Conservation (phyloP, 495 filamentous ascomycete species). For the Aspergillus mulundensis region DNA sequence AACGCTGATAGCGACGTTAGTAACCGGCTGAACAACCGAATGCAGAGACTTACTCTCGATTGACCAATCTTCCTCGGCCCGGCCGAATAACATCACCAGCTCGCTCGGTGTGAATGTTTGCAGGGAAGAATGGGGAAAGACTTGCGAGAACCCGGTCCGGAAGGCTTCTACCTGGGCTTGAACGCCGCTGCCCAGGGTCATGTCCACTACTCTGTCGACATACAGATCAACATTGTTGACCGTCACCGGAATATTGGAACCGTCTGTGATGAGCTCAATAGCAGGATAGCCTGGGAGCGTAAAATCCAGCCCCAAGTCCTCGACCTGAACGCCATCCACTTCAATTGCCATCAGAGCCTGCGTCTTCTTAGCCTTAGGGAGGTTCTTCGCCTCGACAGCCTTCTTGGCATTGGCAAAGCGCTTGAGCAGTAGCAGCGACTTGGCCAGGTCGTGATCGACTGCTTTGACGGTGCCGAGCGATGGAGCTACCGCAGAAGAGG, state of each 20-base stretch:
- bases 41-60: constrained; percentile 72
- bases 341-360: constrained; percentile 61
- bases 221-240: constrained; percentile 89
- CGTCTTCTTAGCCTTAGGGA: constrained; percentile 65
- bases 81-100: constrained; percentile 93
- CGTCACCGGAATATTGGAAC: constrained; percentile 68
- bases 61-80: constrained; percentile 94
- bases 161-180: constrained; percentile 89
- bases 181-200: constrained; percentile 85
- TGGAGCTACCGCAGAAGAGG: constrained; percentile 65
- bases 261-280: constrained; percentile 77
- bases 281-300: constrained; percentile 88
- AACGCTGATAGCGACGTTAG: constrained; percentile 57
- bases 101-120: constrained; percentile 95
- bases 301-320: constrained; percentile 89
- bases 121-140: constrained; percentile 91
- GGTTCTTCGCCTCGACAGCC: constrained; percentile 64
- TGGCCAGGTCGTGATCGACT: constrained; percentile 82
- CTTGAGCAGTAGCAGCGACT: constrained; percentile 81
- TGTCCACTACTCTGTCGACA: constrained; percentile 83
- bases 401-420: constrained; percentile 82
- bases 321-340: constrained; percentile 70
- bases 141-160: constrained; percentile 85
- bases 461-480: constrained; percentile 89
- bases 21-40: not conserved